These are phyloP conservation scores for Bathelium albidoporum DNA, from an alignment of 495 filamentous ascomycete species.

Conservation along the genomic window DNA sequence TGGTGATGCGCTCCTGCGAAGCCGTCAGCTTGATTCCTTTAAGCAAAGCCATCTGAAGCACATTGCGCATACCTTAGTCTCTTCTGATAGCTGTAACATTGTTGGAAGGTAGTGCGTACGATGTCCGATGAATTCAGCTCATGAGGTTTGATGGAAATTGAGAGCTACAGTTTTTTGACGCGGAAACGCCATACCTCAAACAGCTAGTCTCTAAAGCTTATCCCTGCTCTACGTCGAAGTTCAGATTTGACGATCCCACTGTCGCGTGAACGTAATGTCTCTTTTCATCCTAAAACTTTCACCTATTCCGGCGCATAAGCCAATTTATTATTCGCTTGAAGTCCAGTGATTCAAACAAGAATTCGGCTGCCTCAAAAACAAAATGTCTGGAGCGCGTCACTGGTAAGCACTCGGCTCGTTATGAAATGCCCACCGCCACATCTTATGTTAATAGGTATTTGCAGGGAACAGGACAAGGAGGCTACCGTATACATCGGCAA, in stretches of 20 bases:
- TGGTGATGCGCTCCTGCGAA: conserved; percentile 83
- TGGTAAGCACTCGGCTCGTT: background rate
- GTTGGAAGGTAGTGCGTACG: background rate
- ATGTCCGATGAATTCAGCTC: background rate
- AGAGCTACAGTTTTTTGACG: background rate
- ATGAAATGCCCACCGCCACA: background rate
- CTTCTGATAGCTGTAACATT: conserved; percentile 79
- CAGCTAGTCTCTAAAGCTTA: background rate
- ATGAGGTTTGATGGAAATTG: background rate
- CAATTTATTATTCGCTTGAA: background rate
- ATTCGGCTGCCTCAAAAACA: background rate
- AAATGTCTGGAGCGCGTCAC: conserved; percentile 6
- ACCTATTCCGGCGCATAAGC: background rate
- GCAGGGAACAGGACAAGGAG: conserved; percentile 97
- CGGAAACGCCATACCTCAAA: background rate
- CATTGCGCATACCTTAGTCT: conserved; percentile 63
- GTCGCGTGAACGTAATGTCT: background rate
- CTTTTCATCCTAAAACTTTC: background rate
- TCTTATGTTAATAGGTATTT: background rate
- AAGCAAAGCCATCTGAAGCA: conserved; percentile 7
- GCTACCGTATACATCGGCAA: conserved; percentile 97
- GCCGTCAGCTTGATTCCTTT: conserved; percentile 6
- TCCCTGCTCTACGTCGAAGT: background rate
- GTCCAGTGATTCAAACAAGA: background rate
- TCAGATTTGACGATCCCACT: background rate